Conservation (phyloP, 108 stramenopile genomes). For the Thalassiosira profunda region DNA sequence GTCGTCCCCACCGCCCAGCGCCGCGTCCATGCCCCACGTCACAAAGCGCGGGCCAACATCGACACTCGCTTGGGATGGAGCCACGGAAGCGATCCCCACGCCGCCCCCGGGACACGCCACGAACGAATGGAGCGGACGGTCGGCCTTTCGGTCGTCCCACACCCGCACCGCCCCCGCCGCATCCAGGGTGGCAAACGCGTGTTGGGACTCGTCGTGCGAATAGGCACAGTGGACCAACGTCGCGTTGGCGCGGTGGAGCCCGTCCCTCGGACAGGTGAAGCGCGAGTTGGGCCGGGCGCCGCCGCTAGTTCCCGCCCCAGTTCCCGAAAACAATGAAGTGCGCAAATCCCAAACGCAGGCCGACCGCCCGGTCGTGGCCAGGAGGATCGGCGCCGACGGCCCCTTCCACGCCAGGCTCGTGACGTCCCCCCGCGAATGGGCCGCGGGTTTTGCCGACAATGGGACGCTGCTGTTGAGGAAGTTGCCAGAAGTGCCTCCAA, state of each 20-base stretch:
- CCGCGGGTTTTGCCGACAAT: no score
- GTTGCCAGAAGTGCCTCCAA: no score
- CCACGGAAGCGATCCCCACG: constrained; percentile 61
- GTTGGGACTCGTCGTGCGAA: constrained; percentile 56
- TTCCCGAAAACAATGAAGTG: constrained; percentile 32
- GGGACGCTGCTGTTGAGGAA: no score
- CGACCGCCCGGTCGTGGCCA: constrained; percentile 51
- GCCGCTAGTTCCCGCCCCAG: not conserved
- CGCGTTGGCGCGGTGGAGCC: constrained; percentile 1
- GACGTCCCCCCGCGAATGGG: constrained; percentile 12
- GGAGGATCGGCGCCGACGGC: constrained; percentile 25
- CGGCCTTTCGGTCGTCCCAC: constrained; percentile 72
- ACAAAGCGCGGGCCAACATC: constrained; percentile 48
- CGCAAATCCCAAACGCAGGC: constrained; percentile 75
- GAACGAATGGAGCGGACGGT: constrained; percentile 41
- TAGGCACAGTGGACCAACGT: constrained; percentile 64
- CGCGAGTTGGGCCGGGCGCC: constrained; percentile 57
- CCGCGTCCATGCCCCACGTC: constrained; percentile 76
- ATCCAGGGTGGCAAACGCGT: constrained; percentile 66
- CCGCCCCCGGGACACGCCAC: constrained; percentile 55
- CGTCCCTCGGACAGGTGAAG: constrained; percentile 37
- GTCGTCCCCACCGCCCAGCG: constrained; percentile 28
- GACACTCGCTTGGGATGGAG: not conserved
- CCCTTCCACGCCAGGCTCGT: constrained; percentile 54
- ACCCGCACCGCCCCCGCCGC: constrained; percentile 61